Conservation (phyloP, 768 basidiomycete genomes). For the Lentinula sp. region DNA sequence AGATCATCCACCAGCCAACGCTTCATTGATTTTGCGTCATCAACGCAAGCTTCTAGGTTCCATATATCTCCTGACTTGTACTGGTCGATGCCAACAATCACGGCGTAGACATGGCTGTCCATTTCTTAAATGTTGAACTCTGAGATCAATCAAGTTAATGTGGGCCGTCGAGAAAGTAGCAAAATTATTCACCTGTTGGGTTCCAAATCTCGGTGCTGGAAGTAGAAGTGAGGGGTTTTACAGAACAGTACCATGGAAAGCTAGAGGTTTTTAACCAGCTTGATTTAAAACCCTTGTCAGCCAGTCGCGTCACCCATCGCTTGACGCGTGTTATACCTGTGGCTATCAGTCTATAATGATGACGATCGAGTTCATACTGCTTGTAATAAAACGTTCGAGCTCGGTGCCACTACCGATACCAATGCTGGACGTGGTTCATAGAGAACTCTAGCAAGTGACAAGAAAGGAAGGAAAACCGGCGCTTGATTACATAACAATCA, state of each 20-base stretch:
- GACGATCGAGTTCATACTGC: background rate
- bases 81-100: constrained; percentile 63
- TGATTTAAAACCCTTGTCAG: background rate
- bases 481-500: background rate
- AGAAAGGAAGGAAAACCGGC: background rate
- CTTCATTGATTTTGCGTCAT: constrained; percentile 55
- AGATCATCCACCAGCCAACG: constrained; percentile 53
- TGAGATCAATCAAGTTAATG: background rate
- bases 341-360: background rate
- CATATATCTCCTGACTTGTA: constrained; percentile 56
- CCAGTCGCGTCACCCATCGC: constrained; percentile 3
- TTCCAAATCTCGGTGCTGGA: background rate
- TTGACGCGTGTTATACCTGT: background rate
- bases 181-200: background rate
- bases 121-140: constrained; percentile 15
- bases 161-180: background rate
- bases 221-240: background rate
- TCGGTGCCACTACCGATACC: background rate
- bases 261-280: constrained; percentile 1
- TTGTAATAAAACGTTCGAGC: background rate
- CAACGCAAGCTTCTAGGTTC: constrained; percentile 61
- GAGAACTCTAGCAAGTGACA: background rate
- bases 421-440: background rate
- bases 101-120: constrained; percentile 49
- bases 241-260: background rate